A percentile compares a stretch with the other conserved stretches of the same genome.
Evolutionary conservation across 495 filamentous ascomycete species (phyloP).

Genomic region (Neurospora africana): DNA sequence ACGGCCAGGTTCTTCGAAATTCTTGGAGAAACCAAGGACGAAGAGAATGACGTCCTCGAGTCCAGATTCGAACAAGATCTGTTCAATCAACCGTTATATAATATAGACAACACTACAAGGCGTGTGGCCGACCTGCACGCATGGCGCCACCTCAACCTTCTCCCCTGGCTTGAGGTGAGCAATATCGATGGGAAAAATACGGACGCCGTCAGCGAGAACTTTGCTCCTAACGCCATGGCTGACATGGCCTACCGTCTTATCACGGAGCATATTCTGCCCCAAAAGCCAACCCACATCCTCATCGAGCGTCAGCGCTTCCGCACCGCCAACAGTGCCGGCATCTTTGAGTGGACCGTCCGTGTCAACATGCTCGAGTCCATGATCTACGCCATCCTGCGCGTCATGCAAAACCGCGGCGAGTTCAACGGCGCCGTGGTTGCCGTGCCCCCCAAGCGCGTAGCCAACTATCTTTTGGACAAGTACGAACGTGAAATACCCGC

Average conservation of each 20-base stretch:
- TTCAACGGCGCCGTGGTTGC: slow-evolving; percentile 28
- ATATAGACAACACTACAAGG: background rate
- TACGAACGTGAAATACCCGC: slow-evolving; percentile 2
- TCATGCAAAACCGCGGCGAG: slow-evolving; percentile 36
- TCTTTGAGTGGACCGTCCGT: slow-evolving; percentile 82
- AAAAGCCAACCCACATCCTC: slow-evolving; percentile 58
- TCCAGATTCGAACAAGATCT: background rate
- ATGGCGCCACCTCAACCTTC: slow-evolving; percentile 24
- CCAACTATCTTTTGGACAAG: slow-evolving; percentile 33
- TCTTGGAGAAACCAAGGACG: background rate
- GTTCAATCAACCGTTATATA: background rate
- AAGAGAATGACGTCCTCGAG: background rate
- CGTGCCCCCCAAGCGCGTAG: slow-evolving; percentile 31
- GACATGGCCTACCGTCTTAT: slow-evolving; percentile 53
- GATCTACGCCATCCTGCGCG: slow-evolving; percentile 65
- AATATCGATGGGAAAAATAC: background rate
- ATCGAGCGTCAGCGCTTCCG: slow-evolving; percentile 90
- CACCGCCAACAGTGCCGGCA: slow-evolving; percentile 46
- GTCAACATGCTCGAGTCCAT: slow-evolving; percentile 88
- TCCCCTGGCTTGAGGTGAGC: slow-evolving; percentile 6
- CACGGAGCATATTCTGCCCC: slow-evolving; percentile 36
- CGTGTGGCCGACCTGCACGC: slow-evolving; percentile 15
- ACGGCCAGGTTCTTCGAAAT: background rate
- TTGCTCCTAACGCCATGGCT: slow-evolving; percentile 48
- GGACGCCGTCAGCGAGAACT: slow-evolving; percentile 28